Evolutionary conservation across 1,139 yeast species (phyloP).

Genomic region (Tardiomyces depauwii): DNA sequence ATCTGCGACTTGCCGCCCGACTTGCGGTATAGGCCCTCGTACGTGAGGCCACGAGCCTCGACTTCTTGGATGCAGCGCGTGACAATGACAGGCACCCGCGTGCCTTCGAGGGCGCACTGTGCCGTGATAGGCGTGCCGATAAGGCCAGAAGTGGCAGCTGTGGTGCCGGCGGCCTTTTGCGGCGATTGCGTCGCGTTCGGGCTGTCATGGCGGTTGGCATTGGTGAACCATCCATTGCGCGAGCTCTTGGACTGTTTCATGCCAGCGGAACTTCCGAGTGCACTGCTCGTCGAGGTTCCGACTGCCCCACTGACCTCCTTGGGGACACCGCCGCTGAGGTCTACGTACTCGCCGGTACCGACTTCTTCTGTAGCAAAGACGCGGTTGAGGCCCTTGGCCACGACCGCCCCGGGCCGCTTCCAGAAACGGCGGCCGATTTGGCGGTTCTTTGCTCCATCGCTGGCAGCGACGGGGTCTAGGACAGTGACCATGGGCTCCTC

Average conservation of each 20-base stretch:
- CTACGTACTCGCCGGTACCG: neutral
- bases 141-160: neutral
- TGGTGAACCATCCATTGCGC: slow-evolving; percentile 7
- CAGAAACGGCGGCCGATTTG: slow-evolving; percentile 22
- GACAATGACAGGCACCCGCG: slow-evolving; percentile 57
- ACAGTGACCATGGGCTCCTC: slow-evolving; percentile 25
- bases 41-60: slow-evolving; percentile 57
- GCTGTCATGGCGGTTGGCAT: neutral
- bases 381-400: slow-evolving; percentile 27
- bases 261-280: too few relatives aligned
- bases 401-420: slow-evolving; percentile 28
- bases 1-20: slow-evolving; percentile 82
- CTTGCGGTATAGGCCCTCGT: slow-evolving; percentile 84
- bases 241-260: slow-evolving; percentile 1
- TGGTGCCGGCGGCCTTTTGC: neutral
- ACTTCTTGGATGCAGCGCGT: slow-evolving; percentile 68
- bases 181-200: neutral
- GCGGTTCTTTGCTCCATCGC: slow-evolving; percentile 14
- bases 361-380: slow-evolving; percentile 21
- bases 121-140: slow-evolving; percentile 29
- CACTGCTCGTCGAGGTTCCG: too few relatives aligned
- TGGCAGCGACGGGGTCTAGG: slow-evolving; percentile 15
- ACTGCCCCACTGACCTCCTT: neutral
- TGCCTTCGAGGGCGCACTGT: slow-evolving; percentile 50
- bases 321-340: neutral